phyloP scores from a whole-genome alignment of 202 grass and related monocot species.

The Setaria viridis region DNA sequence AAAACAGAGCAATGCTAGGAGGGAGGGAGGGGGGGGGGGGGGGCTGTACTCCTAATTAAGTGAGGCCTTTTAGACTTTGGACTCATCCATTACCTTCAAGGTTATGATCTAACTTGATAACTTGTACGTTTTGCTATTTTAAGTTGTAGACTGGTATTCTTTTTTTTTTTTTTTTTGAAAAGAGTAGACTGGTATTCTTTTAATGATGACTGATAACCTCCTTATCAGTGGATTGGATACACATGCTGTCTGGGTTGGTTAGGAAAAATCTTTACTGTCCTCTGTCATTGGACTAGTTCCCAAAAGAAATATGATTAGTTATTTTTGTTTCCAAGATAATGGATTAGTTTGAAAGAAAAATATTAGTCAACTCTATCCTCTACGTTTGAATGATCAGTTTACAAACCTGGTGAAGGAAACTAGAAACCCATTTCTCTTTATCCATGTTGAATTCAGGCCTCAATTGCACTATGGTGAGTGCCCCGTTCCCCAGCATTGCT shows the following conservation, averaged over 20 bases:
- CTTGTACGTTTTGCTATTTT: neutral
- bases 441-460: neutral
- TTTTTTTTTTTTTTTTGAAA: too few relatives aligned
- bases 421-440: neutral
- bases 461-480: neutral
- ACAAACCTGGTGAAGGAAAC: constrained; percentile 10
- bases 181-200: neutral
- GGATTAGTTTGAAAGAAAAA: constrained; percentile 13
- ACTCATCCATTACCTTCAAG: neutral
- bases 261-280: neutral
- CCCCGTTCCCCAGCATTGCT: neutral
- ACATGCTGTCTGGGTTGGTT: neutral
- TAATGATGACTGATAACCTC: neutral
- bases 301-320: constrained; percentile 1
- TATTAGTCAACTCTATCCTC: neutral
- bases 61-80: neutral
- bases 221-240: constrained; percentile 1
- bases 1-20: neutral
- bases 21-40: neutral
- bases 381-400: neutral
- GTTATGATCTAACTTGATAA: neutral
- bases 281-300: neutral
- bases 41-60: neutral
- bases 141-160: neutral
- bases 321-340: neutral